Base-by-base conservation (phyloP, 1,284 basidiomycete genomes). In the Trametes versicolor region DNA sequence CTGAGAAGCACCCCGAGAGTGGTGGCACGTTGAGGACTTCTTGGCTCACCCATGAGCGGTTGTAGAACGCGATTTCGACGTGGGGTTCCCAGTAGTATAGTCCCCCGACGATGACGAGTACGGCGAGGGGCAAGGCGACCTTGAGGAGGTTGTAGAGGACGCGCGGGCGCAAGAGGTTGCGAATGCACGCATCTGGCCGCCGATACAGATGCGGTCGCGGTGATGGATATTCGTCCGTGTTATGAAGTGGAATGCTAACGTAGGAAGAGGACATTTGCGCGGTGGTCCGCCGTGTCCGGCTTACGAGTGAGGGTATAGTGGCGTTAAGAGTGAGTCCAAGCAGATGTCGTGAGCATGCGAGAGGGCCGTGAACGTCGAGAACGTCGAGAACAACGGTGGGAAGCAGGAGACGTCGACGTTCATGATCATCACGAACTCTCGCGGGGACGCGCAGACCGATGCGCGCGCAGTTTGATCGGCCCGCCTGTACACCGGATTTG, bases 41-140 rank as follows among this genome's bases (percentile, higher is more conserved):
- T 32, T 82, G 76, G 62, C 83, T 76, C 39, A 96, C 82, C 94
- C 95, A 97, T 52, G 81, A 79, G 32, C 90, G 85, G 68, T 85
- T 83, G 77, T 94, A 95, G 70, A 94, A 85, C 27, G 89, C 83
- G 25, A 96, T 79, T 78, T 96, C 95, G 70, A 96, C 77, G 75
- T 96, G 94, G 4, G 92, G 85, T 75, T 96, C 91, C 79, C 88
- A 95, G 34, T 85, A 73, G 70, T 85, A 83, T 61, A 87, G 76
- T 19, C 70, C 83, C 21, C 84, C 60, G 51, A 89, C 64, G 36
- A 89, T 54, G 62, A 79, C 65, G 56, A 87, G 64, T 58, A 83
- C 66, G 41, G 77, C 63, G 21, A 77, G 51, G 1, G 80, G 76
- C 4, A 83, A 39, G 48, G 74, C 59, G 39, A 70, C 50, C 48